Conservation (phyloP, 2,329 filamentous ascomycete species). For the Thielaviopsis ethacetica region DNA sequence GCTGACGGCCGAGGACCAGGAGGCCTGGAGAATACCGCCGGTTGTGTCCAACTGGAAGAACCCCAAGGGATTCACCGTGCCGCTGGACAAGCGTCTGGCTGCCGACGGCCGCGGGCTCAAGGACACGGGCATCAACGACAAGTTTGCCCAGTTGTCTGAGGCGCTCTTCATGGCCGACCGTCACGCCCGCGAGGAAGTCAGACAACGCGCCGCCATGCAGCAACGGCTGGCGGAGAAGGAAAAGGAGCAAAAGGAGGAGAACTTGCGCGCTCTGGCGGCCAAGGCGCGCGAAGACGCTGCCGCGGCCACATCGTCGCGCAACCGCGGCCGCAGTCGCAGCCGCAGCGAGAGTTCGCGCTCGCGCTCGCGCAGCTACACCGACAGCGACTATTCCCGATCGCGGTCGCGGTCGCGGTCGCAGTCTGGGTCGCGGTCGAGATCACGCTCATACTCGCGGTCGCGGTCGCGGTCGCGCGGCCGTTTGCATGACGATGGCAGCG, state of each 20-base stretch:
- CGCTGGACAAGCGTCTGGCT: slow-evolving; percentile 85
- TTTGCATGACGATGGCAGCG: slow-evolving; percentile 17
- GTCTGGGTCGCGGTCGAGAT: slow-evolving; percentile 18
- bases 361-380: slow-evolving; percentile 24
- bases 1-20: slow-evolving; percentile 89
- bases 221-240: slow-evolving; percentile 93
- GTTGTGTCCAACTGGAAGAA: slow-evolving; percentile 99
- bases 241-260: slow-evolving; percentile 84
- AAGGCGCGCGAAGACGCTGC: slow-evolving; percentile 75
- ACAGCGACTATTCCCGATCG: slow-evolving; percentile 25
- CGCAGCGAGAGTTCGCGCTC: neutral
- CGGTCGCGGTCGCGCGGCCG: slow-evolving; percentile 33
- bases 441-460: slow-evolving; percentile 27
- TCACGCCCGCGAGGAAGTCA: slow-evolving; percentile 88
- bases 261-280: slow-evolving; percentile 72
- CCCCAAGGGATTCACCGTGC: slow-evolving; percentile 92
- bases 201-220: slow-evolving; percentile 85
- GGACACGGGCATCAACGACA: slow-evolving; percentile 94
- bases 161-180: slow-evolving; percentile 86
- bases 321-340: slow-evolving; percentile 6
- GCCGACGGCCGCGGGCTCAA: slow-evolving; percentile 84
- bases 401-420: slow-evolving; percentile 20
- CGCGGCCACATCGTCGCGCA: slow-evolving; percentile 12
- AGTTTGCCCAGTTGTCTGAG: slow-evolving; percentile 92
- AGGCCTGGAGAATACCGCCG: slow-evolving; percentile 79